Conservation (phyloP, 2,329 filamentous ascomycete species). For the Ophiognomonia clavigignenti-juglandacearum region DNA sequence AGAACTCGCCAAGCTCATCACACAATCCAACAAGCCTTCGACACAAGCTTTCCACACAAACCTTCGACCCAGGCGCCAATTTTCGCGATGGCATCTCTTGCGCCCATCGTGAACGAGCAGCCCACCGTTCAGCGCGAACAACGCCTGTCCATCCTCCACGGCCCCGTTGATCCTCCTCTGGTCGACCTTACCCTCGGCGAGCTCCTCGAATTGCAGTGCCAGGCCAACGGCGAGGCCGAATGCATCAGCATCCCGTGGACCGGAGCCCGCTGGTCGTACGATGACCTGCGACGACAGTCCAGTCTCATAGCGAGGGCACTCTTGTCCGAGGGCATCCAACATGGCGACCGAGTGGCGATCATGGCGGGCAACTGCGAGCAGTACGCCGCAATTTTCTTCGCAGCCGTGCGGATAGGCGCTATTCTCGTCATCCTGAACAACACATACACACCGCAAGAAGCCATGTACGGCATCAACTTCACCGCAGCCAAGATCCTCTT, state of each 20-base stretch:
- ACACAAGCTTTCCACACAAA: too few relatives aligned
- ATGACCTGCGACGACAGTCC: conserved; percentile 58
- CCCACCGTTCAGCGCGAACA: conserved; percentile 27
- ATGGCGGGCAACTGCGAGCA: conserved; percentile 78
- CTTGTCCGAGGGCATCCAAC: conserved; percentile 59
- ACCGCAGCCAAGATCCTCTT: conserved; percentile 70
- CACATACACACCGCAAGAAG: conserved; percentile 71
- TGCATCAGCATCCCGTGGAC: conserved; percentile 74
- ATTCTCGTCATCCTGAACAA: conserved; percentile 77
- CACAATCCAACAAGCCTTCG: conserved; percentile 9
- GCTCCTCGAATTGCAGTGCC: conserved; percentile 65
- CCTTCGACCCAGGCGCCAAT: background rate
- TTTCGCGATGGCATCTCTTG: conserved; percentile 6
- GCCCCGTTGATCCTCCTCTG: conserved; percentile 63
- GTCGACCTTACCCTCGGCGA: conserved; percentile 69
- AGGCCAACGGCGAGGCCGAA: conserved; percentile 60
- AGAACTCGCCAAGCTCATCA: background rate
- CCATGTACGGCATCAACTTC: conserved; percentile 66
- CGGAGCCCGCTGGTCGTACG: conserved; percentile 67
- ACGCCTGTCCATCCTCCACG: conserved; percentile 58
- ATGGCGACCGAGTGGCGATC: conserved; percentile 67
- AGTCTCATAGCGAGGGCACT: conserved; percentile 60
- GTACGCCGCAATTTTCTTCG: conserved; percentile 74
- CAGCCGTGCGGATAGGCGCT: conserved; percentile 60
- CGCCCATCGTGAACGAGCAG: conserved; percentile 8